Conservation (phyloP, 2,329 filamentous ascomycete species). For the Phyllosticta citribraziliensis region DNA sequence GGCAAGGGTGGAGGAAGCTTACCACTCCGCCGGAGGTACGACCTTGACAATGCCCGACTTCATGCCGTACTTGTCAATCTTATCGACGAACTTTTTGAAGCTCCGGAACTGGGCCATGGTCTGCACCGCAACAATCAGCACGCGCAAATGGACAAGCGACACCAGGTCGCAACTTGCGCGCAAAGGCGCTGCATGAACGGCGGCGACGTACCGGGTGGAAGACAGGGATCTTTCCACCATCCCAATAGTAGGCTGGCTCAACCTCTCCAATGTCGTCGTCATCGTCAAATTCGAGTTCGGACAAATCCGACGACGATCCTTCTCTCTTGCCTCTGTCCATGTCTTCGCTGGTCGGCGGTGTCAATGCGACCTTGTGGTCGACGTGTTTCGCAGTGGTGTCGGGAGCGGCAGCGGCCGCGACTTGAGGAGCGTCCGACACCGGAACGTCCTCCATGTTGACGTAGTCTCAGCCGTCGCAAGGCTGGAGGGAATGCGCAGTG, state of each 20-base stretch:
- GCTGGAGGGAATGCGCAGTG: background rate
- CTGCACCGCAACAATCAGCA: constrained; percentile 22
- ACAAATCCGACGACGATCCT: constrained; percentile 37
- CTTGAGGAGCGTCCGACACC: constrained; percentile 2
- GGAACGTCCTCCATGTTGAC: constrained; percentile 8
- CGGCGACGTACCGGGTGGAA: constrained; percentile 65
- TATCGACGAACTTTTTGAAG: constrained; percentile 85
- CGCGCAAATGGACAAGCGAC: background rate
- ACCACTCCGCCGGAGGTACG: constrained; percentile 90
- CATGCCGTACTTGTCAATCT: constrained; percentile 92
- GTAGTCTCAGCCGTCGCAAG: background rate
- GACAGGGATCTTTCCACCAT: constrained; percentile 70
- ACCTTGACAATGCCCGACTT: constrained; percentile 95
- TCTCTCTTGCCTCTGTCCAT: constrained; percentile 37
- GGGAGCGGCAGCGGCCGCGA: constrained; percentile 1
- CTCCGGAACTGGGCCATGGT: constrained; percentile 91
- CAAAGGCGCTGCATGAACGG: constrained; percentile 5
- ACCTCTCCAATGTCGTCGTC: constrained; percentile 58
- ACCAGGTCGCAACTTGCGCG: background rate
- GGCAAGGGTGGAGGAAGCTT: constrained; percentile 26
- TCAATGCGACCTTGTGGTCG: constrained; percentile 35
- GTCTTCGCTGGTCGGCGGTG: constrained; percentile 44
- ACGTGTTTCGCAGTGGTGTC: constrained; percentile 17
- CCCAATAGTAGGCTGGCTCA: constrained; percentile 80
- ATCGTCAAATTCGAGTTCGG: constrained; percentile 37